These are phyloP conservation scores for Arxiozyma heterogenica DNA, from an alignment of 1,139 yeast genomes.

Conservation along the genomic window DNA sequence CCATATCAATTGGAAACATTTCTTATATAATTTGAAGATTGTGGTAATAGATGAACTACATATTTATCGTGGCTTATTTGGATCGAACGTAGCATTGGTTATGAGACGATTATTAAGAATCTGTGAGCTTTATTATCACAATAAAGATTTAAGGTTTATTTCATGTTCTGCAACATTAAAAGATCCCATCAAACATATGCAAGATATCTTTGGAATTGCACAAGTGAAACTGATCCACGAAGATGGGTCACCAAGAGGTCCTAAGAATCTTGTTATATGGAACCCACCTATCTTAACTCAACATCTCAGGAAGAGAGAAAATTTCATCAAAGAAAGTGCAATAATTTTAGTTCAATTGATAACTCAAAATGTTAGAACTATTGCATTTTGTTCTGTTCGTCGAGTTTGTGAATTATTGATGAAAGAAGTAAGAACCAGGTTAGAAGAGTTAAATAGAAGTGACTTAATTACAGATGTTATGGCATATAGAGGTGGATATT, in stretches of 20 bases:
- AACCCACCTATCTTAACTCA: slow-evolving; percentile 49
- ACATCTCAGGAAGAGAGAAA: slow-evolving; percentile 42
- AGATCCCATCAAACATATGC: slow-evolving; percentile 63
- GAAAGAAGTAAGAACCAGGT: slow-evolving; percentile 60
- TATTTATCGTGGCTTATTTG: slow-evolving; percentile 82
- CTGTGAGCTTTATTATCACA: slow-evolving; percentile 43
- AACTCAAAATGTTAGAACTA: slow-evolving; percentile 61
- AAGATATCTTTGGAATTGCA: slow-evolving; percentile 58
- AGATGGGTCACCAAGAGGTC: slow-evolving; percentile 87
- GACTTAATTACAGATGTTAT: slow-evolving; percentile 58
- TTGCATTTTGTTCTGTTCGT: slow-evolving; percentile 84
- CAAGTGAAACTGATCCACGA: slow-evolving; percentile 45
- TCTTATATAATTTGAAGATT: slow-evolving; percentile 52
- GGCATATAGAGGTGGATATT: slow-evolving; percentile 94
- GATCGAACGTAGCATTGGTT: slow-evolving; percentile 80
- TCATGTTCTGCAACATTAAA: slow-evolving; percentile 91
- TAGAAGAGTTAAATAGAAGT: slow-evolving; percentile 36
- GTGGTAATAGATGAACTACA: slow-evolving; percentile 89
- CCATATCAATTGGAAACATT: slow-evolving; percentile 61
- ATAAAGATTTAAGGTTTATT: slow-evolving; percentile 48
- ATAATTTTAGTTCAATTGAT: slow-evolving; percentile 56
- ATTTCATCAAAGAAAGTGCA: slow-evolving; percentile 69
- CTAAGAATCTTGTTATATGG: slow-evolving; percentile 70
- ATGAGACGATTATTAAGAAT: slow-evolving; percentile 67
- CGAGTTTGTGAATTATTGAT: slow-evolving; percentile 77